Evolutionary conservation across 225 moss, liverwort and hornwort genomes (phyloP).

Genomic region (Physcomitrium patens): DNA sequence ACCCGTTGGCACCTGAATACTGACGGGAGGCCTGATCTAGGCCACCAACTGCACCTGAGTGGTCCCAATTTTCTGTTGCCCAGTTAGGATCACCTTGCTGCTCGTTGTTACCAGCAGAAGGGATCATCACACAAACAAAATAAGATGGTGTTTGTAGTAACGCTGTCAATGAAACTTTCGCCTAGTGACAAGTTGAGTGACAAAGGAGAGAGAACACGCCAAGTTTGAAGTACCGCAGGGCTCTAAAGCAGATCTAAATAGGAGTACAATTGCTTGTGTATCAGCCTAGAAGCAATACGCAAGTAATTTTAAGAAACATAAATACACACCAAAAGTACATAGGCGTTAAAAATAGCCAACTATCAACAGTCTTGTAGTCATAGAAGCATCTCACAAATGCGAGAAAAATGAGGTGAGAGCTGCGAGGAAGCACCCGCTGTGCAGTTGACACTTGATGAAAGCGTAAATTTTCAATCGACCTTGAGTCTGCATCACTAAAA

Average conservation of each 20-base stretch:
- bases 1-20: slow-evolving; percentile 61
- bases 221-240: slow-evolving; percentile 42
- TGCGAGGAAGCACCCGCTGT: no score
- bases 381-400: slow-evolving; percentile 4
- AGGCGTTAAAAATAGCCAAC: neutral
- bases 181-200: slow-evolving; percentile 62
- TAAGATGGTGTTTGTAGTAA: slow-evolving; percentile 38
- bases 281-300: slow-evolving; percentile 20
- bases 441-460: no score
- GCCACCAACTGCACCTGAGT: slow-evolving; percentile 66
- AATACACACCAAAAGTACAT: slow-evolving; percentile 9
- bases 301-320: slow-evolving; percentile 9
- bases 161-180: slow-evolving; percentile 35
- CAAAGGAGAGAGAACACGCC: slow-evolving; percentile 80
- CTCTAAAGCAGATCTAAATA: slow-evolving; percentile 31
- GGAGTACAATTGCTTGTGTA: slow-evolving; percentile 30
- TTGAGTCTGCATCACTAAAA: slow-evolving; percentile 2
- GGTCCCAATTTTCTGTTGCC: slow-evolving; percentile 93
- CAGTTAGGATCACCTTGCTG: slow-evolving; percentile 94
- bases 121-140: slow-evolving; percentile 97
- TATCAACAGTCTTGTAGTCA: slow-evolving; percentile 1
- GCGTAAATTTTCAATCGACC: slow-evolving; percentile 4
- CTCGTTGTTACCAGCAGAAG: slow-evolving; percentile 92
- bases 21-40: slow-evolving; percentile 69
- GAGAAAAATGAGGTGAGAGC: slow-evolving; percentile 6